Evolutionary conservation across 257 asterid genomes (phyloP), one percentile per base, ranked within the genome.

Genomic region (Nicotiana tomentosiformis): DNA sequence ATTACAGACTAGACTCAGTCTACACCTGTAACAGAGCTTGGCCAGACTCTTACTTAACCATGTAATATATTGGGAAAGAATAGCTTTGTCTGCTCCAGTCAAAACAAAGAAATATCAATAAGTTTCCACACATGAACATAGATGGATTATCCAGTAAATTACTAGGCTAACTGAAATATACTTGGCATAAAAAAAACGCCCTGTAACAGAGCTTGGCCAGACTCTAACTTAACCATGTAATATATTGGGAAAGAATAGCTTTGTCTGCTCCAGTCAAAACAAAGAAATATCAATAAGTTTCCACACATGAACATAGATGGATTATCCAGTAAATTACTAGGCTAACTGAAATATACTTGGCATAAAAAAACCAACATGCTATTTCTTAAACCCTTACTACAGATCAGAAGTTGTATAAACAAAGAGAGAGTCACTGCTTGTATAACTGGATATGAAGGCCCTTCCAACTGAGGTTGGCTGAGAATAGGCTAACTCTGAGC

Each of bases 391-490:
- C 23, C 60, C 84, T 81, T 84, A 88, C 81, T 80, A 85, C 66
- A 77, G 70, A 79, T 80, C 88, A 83, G 82, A 57, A 49, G 92
- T 85, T 60, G 90, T 92, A 81, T 93, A 91, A 60, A 93, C 87
- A 89, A 90, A 89, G 88, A 91, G 91, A 37, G 91, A 87, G 77
- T 76, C 77, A 76, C 90, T 84, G 68, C 86, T 83, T 14, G 93
- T 86, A 81, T 95, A 93, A 87, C 90, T 87, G 86, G 90, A 91
- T 64, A 92, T 86, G 83, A 95, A 80, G 17, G 91, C 90, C 87
- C 81, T 90, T 60, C 97, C 96, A 20, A 82, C 88, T 69, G 93
- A 89, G 33, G 96, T 92, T 68, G 98, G 98, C 84, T 91, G 93
- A 84, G 99, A 91, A 87, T 90, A 90, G 16, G 98, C 98, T 62